Evolutionary conservation across 345 rosid genomes (phyloP).

Genomic region (Combretum micranthum): DNA sequence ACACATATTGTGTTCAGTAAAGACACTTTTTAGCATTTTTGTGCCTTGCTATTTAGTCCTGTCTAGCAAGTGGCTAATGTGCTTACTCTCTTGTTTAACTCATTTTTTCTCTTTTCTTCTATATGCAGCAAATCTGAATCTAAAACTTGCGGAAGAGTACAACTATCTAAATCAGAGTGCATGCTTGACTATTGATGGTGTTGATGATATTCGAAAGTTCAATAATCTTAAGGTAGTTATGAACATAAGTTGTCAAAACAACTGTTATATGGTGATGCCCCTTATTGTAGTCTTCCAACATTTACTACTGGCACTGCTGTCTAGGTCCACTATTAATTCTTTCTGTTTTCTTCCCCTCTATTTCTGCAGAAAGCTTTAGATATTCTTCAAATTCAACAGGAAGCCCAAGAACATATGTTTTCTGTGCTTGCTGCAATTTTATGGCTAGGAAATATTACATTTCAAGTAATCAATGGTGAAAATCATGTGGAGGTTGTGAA

Average conservation of each 20-base stretch:
- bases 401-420: slow-evolving; percentile 72
- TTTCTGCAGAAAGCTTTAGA: slow-evolving; percentile 68
- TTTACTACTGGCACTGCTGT: neutral
- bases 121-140: slow-evolving; percentile 67
- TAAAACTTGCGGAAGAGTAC: slow-evolving; percentile 71
- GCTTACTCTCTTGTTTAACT: neutral
- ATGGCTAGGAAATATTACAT: slow-evolving; percentile 87
- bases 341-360: slow-evolving; percentile 11
- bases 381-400: slow-evolving; percentile 55
- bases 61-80: too few species aligned
- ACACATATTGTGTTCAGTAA: too few species aligned
- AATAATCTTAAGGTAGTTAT: slow-evolving; percentile 55
- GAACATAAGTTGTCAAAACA: slow-evolving; percentile 3
- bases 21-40: too few species aligned
- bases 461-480: slow-evolving; percentile 62
- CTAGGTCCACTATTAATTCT: neutral
- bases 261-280: slow-evolving; percentile 4
- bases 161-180: slow-evolving; percentile 83
- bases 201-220: slow-evolving; percentile 71
- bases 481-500: slow-evolving; percentile 76
- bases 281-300: slow-evolving; percentile 5
- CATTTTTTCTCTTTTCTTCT: neutral
- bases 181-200: slow-evolving; percentile 63
- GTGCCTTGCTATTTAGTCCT: too few species aligned
- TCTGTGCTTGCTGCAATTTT: slow-evolving; percentile 79